Evolutionary conservation across 768 basidiomycete genomes (phyloP).

Genomic region (Trametes cubensis): DNA sequence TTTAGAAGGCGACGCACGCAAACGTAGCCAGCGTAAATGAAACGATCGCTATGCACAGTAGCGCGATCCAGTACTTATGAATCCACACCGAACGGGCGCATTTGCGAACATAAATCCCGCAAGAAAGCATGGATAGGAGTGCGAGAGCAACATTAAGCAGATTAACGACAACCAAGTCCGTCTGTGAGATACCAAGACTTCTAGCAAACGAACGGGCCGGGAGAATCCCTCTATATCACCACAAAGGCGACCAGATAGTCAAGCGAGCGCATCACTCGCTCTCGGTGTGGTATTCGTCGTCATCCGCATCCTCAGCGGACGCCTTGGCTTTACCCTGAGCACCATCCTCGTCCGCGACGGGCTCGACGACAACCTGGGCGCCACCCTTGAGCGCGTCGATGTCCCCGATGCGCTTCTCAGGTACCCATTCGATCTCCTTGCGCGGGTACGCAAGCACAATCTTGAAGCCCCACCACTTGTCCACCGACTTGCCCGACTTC

Average conservation of each 20-base stretch:
- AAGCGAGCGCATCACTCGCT: conserved; percentile 8
- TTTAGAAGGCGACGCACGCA: no score
- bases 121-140: no score
- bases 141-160: no score
- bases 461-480: conserved; percentile 75
- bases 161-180: no score
- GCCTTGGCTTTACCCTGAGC: conserved; percentile 18
- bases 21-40: no score
- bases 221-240: background rate
- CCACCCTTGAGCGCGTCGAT: conserved; percentile 58
- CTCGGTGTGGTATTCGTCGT: conserved; percentile 25
- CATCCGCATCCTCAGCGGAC: conserved; percentile 33
- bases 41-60: no score
- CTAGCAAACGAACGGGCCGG: no score
- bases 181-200: no score
- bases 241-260: background rate
- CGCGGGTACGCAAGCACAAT: conserved; percentile 73
- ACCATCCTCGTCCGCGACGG: conserved; percentile 33
- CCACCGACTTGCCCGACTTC: conserved; percentile 28
- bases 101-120: no score
- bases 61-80: no score
- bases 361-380: conserved; percentile 68
- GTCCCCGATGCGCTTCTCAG: conserved; percentile 43
- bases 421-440: conserved; percentile 56
- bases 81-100: no score